phyloP scores from a whole-genome alignment of 345 rosid species.

The Ceriops decandra region DNA sequence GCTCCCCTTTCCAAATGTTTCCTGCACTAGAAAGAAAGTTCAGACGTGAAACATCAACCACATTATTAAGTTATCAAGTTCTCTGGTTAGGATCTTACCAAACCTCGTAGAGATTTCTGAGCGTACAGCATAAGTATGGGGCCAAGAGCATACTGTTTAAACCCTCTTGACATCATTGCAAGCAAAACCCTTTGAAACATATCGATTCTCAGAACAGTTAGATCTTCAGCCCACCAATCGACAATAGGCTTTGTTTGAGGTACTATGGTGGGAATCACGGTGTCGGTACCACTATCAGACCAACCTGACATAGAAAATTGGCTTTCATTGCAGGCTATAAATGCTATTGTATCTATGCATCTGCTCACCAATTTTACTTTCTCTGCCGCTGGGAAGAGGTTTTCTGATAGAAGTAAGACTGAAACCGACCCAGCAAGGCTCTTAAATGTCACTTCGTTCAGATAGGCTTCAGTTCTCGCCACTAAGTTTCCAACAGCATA shows the following conservation, averaged over 20 bases:
- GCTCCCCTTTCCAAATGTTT: constrained; percentile 66
- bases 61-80: constrained; percentile 6
- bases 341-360: constrained; percentile 78
- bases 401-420: constrained; percentile 56
- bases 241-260: constrained; percentile 48
- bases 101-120: constrained; percentile 85
- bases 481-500: constrained; percentile 65
- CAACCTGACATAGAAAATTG: constrained; percentile 45
- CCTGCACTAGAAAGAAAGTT: constrained; percentile 48
- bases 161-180: constrained; percentile 88
- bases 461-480: constrained; percentile 67
- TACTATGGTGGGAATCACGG: constrained; percentile 23
- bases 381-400: constrained; percentile 58
- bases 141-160: constrained; percentile 77
- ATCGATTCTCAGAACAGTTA: constrained; percentile 70
- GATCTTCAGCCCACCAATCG: constrained; percentile 98
- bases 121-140: constrained; percentile 95
- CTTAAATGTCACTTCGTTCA: constrained; percentile 71
- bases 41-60: constrained; percentile 7
- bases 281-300: constrained; percentile 38
- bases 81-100: constrained; percentile 61
- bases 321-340: constrained; percentile 68
- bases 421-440: constrained; percentile 67
- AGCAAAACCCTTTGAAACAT: constrained; percentile 69
- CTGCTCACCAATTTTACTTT: constrained; percentile 69